Conservation (phyloP, 139 green algal genomes). For the Chlorella sp. region DNA sequence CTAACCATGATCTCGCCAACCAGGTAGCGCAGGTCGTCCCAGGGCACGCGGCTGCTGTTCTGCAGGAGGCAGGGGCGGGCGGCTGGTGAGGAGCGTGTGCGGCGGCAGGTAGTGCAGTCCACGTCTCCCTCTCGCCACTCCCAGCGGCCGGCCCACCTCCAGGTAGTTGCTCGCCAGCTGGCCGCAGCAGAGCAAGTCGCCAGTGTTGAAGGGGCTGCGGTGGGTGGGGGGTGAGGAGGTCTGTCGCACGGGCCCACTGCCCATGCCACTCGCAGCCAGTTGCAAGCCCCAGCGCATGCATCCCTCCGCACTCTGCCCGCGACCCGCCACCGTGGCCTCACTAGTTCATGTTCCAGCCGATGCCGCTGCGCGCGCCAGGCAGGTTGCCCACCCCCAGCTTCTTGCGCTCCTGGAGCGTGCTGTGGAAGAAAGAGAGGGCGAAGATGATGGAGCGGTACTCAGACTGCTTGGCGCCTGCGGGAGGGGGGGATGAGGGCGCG, state of each 20-base stretch:
- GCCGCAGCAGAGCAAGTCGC: conserved; percentile 87
- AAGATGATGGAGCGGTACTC: conserved; percentile 87
- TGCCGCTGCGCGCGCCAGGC: conserved; percentile 61
- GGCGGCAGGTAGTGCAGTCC: too few species aligned
- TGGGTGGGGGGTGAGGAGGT: conserved; percentile 23
- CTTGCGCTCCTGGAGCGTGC: conserved; percentile 88
- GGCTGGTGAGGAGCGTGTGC: too few species aligned
- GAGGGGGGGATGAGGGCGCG: too few species aligned
- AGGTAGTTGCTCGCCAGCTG: conserved; percentile 89
- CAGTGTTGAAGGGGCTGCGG: conserved; percentile 94
- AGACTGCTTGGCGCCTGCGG: conserved; percentile 75
- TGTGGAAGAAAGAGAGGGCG: conserved; percentile 93
- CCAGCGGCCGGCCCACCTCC: conserved; percentile 58
- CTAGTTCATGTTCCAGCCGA: conserved; percentile 92
- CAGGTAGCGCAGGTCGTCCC: conserved; percentile 90
- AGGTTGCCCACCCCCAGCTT: conserved; percentile 95
- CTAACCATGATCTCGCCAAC: conserved; percentile 97
- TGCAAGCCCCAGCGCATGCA: not conserved
- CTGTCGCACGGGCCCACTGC: too few species aligned
- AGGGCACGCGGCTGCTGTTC: too few species aligned
- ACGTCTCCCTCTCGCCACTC: not conserved
- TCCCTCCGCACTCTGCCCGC: not conserved
- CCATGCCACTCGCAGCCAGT: too few species aligned
- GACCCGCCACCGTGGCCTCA: not conserved
- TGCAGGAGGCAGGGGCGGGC: too few species aligned